Evolutionary conservation across 1,284 basidiomycete species (phyloP).

Genomic region (Leccinum fuscescens): DNA sequence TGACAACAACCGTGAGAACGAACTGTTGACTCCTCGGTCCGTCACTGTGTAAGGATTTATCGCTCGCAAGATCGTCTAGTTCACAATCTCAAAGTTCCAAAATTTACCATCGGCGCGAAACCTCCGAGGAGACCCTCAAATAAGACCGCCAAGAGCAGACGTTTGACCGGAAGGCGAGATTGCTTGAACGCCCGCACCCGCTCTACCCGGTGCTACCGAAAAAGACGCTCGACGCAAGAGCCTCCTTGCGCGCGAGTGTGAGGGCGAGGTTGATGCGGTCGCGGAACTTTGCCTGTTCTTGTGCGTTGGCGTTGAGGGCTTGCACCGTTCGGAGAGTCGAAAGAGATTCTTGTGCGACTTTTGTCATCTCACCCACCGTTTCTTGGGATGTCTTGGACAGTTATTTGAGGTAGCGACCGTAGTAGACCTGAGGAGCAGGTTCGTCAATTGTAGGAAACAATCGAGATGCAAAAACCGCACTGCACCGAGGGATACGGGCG

Average conservation of each 20-base stretch:
- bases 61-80: slow-evolving; percentile 1
- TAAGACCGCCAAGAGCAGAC: slow-evolving; percentile 6
- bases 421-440: slow-evolving; percentile 70
- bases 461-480: neutral
- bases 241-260: slow-evolving; percentile 81
- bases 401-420: slow-evolving; percentile 92
- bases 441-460: neutral
- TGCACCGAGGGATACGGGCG: slow-evolving; percentile 92
- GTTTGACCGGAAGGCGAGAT: slow-evolving; percentile 10
- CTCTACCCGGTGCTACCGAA: slow-evolving; percentile 93
- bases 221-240: slow-evolving; percentile 88
- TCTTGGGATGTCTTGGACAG: slow-evolving; percentile 92
- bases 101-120: slow-evolving; percentile 7
- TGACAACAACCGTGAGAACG: slow-evolving; percentile 17
- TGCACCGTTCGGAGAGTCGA: slow-evolving; percentile 92
- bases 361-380: slow-evolving; percentile 92
- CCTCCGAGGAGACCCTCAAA: slow-evolving; percentile 21
- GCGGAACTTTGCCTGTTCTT: slow-evolving; percentile 73
- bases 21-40: neutral
- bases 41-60: neutral
- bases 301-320: slow-evolving; percentile 77
- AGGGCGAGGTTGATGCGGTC: slow-evolving; percentile 72
- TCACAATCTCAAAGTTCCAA: neutral
- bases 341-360: slow-evolving; percentile 87
- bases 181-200: neutral